A percentile compares a stretch with the other conserved stretches of the same genome.
phyloP scores from a whole-genome alignment of 257 asterid species.

The Cordia subcordata region DNA sequence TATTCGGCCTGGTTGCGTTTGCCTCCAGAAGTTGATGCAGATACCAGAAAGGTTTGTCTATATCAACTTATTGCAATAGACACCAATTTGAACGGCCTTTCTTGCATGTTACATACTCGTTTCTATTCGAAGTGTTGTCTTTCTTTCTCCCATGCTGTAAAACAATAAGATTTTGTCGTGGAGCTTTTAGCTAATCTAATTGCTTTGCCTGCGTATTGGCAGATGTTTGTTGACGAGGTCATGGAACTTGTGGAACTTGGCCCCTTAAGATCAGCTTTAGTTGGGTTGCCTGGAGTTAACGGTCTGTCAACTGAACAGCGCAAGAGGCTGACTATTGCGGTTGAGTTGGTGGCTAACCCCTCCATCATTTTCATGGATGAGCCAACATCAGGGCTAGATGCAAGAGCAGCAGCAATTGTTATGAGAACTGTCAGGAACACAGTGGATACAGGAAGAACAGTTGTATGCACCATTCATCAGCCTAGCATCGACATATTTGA shows the following conservation, averaged over 20 bases:
- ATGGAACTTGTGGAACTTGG: slow-evolving; percentile 67
- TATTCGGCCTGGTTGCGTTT: slow-evolving; percentile 68
- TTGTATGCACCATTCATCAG: slow-evolving; percentile 92
- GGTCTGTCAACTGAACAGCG: slow-evolving; percentile 74
- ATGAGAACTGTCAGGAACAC: slow-evolving; percentile 96
- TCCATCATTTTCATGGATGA: slow-evolving; percentile 94
- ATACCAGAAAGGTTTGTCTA: slow-evolving; percentile 41
- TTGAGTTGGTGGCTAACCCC: slow-evolving; percentile 90
- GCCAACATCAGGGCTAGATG: slow-evolving; percentile 94
- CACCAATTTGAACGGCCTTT: too few species aligned
- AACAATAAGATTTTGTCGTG: background rate
- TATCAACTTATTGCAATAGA: background rate
- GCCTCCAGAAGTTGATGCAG: slow-evolving; percentile 32
- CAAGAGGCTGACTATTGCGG: slow-evolving; percentile 78
- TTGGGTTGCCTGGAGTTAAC: slow-evolving; percentile 57
- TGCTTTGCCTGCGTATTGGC: background rate
- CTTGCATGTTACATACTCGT: too few species aligned
- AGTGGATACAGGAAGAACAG: slow-evolving; percentile 88
- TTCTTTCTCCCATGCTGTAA: background rate
- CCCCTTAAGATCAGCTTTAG: slow-evolving; percentile 44
- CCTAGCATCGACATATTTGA: slow-evolving; percentile 86
- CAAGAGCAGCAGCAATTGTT: slow-evolving; percentile 92
- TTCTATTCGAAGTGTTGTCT: too few species aligned
- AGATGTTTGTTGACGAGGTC: slow-evolving; percentile 53
- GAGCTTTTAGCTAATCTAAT: background rate